A percentile compares a stretch with the other conserved stretches of the same genome.
These are phyloP conservation scores for Periconia sp. DNA, from an alignment of 2,329 filamentous ascomycete genomes.

Conservation along the genomic window DNA sequence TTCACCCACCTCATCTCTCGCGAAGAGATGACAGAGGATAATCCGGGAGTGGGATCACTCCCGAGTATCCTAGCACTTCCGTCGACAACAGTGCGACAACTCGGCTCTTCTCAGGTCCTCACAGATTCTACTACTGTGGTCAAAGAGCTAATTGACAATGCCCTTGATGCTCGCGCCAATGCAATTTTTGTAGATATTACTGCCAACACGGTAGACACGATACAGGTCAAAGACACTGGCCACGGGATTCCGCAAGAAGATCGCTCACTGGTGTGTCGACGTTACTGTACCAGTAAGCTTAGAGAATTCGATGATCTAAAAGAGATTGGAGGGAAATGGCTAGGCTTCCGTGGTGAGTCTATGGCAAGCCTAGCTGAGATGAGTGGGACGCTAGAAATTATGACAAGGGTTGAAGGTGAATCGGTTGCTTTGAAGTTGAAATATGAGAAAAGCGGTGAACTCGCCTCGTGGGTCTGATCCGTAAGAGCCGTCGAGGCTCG, in stretches of 20 bases:
- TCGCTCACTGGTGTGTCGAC: conserved; percentile 65
- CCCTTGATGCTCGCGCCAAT: conserved; percentile 73
- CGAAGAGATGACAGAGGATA: background rate
- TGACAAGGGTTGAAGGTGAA: conserved; percentile 68
- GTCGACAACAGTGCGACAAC: conserved; percentile 55
- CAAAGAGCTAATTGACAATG: conserved; percentile 81
- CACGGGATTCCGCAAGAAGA: conserved; percentile 70
- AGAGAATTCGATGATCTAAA: conserved; percentile 67
- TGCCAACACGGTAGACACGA: conserved; percentile 69
- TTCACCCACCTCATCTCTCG: background rate
- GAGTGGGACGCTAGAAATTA: conserved; percentile 63
- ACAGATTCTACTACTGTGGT: conserved; percentile 66
- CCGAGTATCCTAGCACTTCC: conserved; percentile 50
- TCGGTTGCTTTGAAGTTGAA: conserved; percentile 61
- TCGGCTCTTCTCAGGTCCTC: conserved; percentile 68
- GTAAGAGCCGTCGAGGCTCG: background rate
- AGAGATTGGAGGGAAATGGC: conserved; percentile 60
- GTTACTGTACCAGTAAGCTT: conserved; percentile 78
- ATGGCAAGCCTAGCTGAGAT: conserved; percentile 69
- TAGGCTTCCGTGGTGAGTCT: conserved; percentile 81
- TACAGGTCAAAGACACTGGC: conserved; percentile 73
- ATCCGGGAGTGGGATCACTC: conserved; percentile 3
- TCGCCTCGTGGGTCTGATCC: conserved; percentile 46
- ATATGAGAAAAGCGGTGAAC: conserved; percentile 58
- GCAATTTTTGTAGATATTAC: conserved; percentile 70